These are phyloP conservation scores for Candida dendrica DNA, from an alignment of 805 yeast species.

Conservation along the genomic window DNA sequence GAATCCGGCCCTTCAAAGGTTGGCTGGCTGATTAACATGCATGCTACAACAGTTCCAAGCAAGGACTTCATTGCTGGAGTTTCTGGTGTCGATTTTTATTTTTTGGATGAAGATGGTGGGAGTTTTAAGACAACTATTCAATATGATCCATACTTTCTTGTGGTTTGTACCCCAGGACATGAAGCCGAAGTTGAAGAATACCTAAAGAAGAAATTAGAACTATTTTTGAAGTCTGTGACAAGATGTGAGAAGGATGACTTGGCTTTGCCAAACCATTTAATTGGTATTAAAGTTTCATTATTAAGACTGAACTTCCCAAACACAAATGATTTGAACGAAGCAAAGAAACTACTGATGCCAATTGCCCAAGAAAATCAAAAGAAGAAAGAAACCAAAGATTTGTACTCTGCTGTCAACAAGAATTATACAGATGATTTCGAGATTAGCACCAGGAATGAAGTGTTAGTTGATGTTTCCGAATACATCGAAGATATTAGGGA, in stretches of 20 bases:
- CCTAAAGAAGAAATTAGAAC: slow-evolving; percentile 60
- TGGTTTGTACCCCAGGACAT: slow-evolving; percentile 52
- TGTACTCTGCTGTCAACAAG: slow-evolving; percentile 48
- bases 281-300: slow-evolving; percentile 62
- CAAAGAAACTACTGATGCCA: slow-evolving; percentile 64
- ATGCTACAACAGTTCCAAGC: slow-evolving; percentile 65
- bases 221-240: slow-evolving; percentile 46
- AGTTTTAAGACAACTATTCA: slow-evolving; percentile 79
- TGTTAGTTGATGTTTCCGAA: slow-evolving; percentile 47
- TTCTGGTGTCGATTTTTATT: slow-evolving; percentile 91
- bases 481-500: slow-evolving; percentile 78
- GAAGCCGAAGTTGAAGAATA: slow-evolving; percentile 78
- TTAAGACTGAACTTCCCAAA: slow-evolving; percentile 70
- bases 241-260: slow-evolving; percentile 73
- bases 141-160: slow-evolving; percentile 81
- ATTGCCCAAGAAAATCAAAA: slow-evolving; percentile 61
- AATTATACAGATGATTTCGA: slow-evolving; percentile 20
- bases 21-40: slow-evolving; percentile 96
- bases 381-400: slow-evolving; percentile 55
- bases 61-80: slow-evolving; percentile 57
- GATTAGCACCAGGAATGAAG: slow-evolving; percentile 10
- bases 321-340: slow-evolving; percentile 64
- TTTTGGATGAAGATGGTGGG: slow-evolving; percentile 94
- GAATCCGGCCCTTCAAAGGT: slow-evolving; percentile 62
- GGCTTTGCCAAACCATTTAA: slow-evolving; percentile 74